Percentiles rank a stretch among this genome's conserved stretches.
Evolutionary conservation across 1,139 yeast genomes (phyloP).

Genomic region (Saccharomyces uvarum): DNA sequence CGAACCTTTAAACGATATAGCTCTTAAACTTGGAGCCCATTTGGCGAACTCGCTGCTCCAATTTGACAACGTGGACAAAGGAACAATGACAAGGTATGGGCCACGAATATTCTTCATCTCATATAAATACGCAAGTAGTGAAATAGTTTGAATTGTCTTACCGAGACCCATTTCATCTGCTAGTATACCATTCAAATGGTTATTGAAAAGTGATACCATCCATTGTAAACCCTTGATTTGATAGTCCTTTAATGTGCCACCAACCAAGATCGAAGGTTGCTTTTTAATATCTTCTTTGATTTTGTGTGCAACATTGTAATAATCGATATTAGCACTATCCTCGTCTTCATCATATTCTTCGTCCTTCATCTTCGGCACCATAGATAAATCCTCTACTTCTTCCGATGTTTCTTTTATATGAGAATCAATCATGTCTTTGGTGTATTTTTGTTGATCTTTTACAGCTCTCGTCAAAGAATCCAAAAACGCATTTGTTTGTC

Average conservation of each 20-base stretch:
- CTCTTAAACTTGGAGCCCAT: slow-evolving; percentile 73
- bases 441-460: slow-evolving; percentile 53
- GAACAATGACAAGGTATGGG: slow-evolving; percentile 74
- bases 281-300: slow-evolving; percentile 55
- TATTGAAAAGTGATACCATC: slow-evolving; percentile 94
- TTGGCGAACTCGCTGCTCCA: slow-evolving; percentile 81
- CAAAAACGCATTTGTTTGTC: slow-evolving; percentile 69
- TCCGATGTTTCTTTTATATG: slow-evolving; percentile 36
- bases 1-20: slow-evolving; percentile 67
- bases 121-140: slow-evolving; percentile 64
- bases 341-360: slow-evolving; percentile 39
- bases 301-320: slow-evolving; percentile 73
- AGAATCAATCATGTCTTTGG: slow-evolving; percentile 38
- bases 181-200: slow-evolving; percentile 86
- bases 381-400: slow-evolving; percentile 29
- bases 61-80: slow-evolving; percentile 73
- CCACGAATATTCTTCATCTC: slow-evolving; percentile 61
- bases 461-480: slow-evolving; percentile 73
- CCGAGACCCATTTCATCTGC: slow-evolving; percentile 96
- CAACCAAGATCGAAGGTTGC: slow-evolving; percentile 65
- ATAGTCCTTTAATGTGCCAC: slow-evolving; percentile 88
- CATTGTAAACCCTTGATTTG: slow-evolving; percentile 91
- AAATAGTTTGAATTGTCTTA: slow-evolving; percentile 78
- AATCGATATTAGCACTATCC: slow-evolving; percentile 56
- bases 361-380: slow-evolving; percentile 29